Evolutionary conservation across 805 yeast genomes (phyloP), one percentile per base, ranked within the genome.

Genomic region (Kodamaea laetipori): DNA sequence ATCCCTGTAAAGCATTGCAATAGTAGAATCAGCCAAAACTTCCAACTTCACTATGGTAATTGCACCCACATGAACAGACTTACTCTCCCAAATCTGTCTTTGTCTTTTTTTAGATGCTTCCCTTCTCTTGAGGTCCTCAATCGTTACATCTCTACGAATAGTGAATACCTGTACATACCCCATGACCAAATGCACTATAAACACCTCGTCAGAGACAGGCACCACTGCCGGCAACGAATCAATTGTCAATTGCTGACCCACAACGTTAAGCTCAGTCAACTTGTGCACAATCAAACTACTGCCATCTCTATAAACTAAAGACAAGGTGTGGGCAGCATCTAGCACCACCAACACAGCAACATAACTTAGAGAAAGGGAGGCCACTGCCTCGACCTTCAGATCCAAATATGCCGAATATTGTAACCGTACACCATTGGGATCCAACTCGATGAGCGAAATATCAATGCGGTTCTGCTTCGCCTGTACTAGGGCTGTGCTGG

Each of bases 1-100:
- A 42, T 67, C 71, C 16, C 72, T 54, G 45, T 62, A 66, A 4
- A 67, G 43, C 1, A 66, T 44, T 1, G 67, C 71, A 11, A 67
- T n/a, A 9, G 47, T 24, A 6, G 37, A 37, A 11, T 38, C 24
- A 3, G 39, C 24, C 16, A 56, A 32, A 16, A 50, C 26, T 9
- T 43, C 53, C 45, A 58, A 48, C 17, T 46, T 42, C 39, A 49
- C 48, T 5, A 58, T 48, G 7, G 54, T 54, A 13, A 54, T 43
- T n/a, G 48, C 43, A 1, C 63, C 63, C n/a, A 57, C 48, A 6
- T 54, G 41, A 10, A 48, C 18, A 2, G 58, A 39, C 7, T 37
- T 34, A 4, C 44, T 13, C 3, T 41, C 30, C 47, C 50, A 48
- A 13, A 37, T 15, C 11, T 28, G 34, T 4, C 19, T 16, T 15